Conservation (phyloP, 495 filamentous ascomycete species). For the Annulohypoxylon stygium region DNA sequence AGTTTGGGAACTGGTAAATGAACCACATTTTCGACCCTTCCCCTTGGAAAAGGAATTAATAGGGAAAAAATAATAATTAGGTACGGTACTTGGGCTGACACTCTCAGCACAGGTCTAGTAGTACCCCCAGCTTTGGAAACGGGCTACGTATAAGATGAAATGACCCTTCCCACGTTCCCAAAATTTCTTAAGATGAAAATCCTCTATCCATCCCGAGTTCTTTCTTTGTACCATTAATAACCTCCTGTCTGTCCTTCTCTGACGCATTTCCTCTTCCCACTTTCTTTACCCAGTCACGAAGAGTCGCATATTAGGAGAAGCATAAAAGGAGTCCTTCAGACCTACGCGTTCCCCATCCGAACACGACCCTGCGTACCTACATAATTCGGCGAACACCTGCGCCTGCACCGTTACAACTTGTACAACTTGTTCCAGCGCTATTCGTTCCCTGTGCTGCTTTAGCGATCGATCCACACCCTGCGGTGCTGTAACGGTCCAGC, state of each 20-base stretch:
- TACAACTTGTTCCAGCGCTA: conserved; percentile 52
- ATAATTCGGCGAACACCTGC: conserved; percentile 49
- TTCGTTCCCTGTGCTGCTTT: conserved; percentile 46
- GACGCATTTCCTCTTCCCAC: conserved; percentile 22
- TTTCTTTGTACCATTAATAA: conserved; percentile 42
- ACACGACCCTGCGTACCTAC: conserved; percentile 41
- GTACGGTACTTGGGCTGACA: conserved; percentile 42
- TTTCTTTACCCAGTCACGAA: conserved; percentile 31
- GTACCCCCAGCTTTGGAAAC: conserved; percentile 43
- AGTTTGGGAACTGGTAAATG: conserved; percentile 49
- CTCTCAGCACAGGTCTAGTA: conserved; percentile 47
- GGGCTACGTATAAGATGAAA: conserved; percentile 49
- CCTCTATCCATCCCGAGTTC: conserved; percentile 41
- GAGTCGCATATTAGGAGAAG: conserved; percentile 29
- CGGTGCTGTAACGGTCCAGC: conserved; percentile 42
- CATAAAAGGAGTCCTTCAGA: conserved; percentile 26
- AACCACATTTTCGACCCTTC: conserved; percentile 47
- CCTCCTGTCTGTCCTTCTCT: conserved; percentile 26
- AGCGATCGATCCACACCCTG: conserved; percentile 46
- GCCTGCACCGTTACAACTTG: conserved; percentile 50
- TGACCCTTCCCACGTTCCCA: conserved; percentile 47
- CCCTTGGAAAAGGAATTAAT: conserved; percentile 45
- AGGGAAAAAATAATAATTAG: conserved; percentile 26
- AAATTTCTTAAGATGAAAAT: conserved; percentile 43
- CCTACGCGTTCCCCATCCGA: conserved; percentile 38